Percentiles rank a stretch among this genome's conserved stretches.
Conservation (phyloP, 768 basidiomycete species). For the Trichaptum fuscoviolaceum region DNA sequence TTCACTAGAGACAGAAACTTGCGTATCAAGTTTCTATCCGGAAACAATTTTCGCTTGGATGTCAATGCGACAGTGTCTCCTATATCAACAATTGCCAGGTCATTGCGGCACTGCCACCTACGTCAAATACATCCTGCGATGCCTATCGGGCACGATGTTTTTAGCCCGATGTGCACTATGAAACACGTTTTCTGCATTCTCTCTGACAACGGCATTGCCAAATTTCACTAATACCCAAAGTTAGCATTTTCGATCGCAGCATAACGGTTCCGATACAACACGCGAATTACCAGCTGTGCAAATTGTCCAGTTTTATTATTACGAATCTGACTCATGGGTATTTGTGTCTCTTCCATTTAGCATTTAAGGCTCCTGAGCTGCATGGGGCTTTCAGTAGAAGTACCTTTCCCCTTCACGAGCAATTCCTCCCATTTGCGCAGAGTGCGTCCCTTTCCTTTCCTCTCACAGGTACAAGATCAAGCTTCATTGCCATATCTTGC, state of each 20-base stretch:
- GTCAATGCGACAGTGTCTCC: background rate
- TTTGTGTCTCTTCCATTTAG: background rate
- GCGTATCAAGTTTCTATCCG: background rate
- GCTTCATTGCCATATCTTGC: background rate
- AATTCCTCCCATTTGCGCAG: background rate
- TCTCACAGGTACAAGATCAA: background rate
- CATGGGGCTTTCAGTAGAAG: background rate
- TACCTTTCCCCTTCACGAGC: background rate
- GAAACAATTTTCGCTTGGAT: background rate
- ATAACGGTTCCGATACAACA: background rate
- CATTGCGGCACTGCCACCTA: background rate
- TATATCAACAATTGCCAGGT: background rate
- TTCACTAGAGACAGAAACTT: background rate
- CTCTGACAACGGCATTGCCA: background rate
- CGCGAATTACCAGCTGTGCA: background rate
- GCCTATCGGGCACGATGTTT: background rate
- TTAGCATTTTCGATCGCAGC: background rate
- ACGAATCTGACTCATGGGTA: background rate
- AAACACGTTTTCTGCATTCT: background rate
- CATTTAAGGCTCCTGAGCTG: background rate
- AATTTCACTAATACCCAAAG: background rate
- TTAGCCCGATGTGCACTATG: background rate
- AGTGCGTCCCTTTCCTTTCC: background rate
- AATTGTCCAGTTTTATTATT: background rate
- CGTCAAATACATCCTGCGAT: background rate